Conservation (phyloP, 306 rosid genomes). For the Vigna reflexopilosa region DNA sequence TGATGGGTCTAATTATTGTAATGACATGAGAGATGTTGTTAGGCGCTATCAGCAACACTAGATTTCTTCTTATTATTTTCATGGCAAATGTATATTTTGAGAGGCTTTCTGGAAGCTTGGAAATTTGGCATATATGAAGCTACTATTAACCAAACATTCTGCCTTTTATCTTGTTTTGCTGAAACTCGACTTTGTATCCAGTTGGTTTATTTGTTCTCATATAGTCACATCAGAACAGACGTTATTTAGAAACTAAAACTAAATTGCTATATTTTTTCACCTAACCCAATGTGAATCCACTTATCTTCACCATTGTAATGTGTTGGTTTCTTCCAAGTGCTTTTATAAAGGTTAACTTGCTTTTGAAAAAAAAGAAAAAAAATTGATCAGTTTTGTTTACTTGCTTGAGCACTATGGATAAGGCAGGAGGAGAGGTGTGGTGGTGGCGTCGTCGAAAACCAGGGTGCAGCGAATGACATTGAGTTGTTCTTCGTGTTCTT, state of each 20-base stretch:
- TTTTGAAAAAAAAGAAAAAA: no score
- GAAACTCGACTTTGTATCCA: background rate
- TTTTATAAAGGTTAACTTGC: no score
- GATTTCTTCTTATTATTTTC: background rate
- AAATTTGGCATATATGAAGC: slow-evolving; percentile 32
- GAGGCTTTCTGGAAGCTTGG: slow-evolving; percentile 44
- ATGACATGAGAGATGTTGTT: slow-evolving; percentile 83
- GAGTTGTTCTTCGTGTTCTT: background rate
- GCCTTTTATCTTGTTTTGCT: slow-evolving; percentile 35
- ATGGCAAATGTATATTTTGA: slow-evolving; percentile 50
- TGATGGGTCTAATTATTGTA: slow-evolving; percentile 53
- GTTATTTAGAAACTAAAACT: slow-evolving; percentile 7
- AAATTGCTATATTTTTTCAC: background rate
- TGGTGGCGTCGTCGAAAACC: slow-evolving; percentile 42
- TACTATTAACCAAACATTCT: background rate
- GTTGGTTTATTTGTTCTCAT: slow-evolving; percentile 15
- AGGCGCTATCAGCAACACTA: slow-evolving; percentile 43
- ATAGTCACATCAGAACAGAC: background rate
- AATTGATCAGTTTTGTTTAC: no score
- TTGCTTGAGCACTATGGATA: background rate
- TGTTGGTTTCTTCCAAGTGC: no score
- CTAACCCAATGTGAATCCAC: no score
- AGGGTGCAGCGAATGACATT: slow-evolving; percentile 51
- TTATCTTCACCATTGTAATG: no score
- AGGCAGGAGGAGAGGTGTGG: slow-evolving; percentile 48